Conservation (phyloP, 2,329 filamentous ascomycete species). For the Scedosporium dehoogii region DNA sequence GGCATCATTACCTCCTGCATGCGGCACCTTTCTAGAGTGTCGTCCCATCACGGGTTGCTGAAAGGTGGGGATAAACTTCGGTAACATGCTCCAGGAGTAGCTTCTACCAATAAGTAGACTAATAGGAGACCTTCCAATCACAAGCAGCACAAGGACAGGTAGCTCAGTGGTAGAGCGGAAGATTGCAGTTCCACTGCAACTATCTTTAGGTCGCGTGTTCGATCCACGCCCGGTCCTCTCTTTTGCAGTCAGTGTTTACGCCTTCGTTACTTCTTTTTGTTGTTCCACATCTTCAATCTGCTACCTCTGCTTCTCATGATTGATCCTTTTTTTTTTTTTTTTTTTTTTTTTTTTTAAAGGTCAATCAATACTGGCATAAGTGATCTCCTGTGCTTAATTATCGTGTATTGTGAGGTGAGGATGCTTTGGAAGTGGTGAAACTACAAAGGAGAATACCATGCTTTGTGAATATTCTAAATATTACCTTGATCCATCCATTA, state of each 20-base stretch:
- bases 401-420: too few relatives aligned
- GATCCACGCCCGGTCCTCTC: constrained; percentile 1
- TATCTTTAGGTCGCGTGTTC: constrained; percentile 4
- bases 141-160: not conserved
- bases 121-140: not conserved
- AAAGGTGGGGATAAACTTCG: not conserved
- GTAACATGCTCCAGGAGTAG: not conserved
- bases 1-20: not conserved
- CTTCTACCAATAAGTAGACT: not conserved
- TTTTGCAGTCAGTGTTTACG: not conserved
- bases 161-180: constrained; percentile 2
- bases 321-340: too few relatives aligned
- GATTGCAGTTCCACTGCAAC: not conserved
- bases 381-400: too few relatives aligned
- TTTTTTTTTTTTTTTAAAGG: too few relatives aligned
- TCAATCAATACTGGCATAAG: too few relatives aligned
- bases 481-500: too few relatives aligned
- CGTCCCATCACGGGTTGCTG: not conserved
- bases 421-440: too few relatives aligned
- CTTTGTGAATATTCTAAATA: too few relatives aligned
- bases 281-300: too few relatives aligned
- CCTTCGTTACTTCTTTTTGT: too few relatives aligned
- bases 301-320: too few relatives aligned
- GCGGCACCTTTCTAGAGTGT: not conserved
- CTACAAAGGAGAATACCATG: too few relatives aligned